Conservation (phyloP, 139 green algal genomes). For the Chlamydomonas incerta region DNA sequence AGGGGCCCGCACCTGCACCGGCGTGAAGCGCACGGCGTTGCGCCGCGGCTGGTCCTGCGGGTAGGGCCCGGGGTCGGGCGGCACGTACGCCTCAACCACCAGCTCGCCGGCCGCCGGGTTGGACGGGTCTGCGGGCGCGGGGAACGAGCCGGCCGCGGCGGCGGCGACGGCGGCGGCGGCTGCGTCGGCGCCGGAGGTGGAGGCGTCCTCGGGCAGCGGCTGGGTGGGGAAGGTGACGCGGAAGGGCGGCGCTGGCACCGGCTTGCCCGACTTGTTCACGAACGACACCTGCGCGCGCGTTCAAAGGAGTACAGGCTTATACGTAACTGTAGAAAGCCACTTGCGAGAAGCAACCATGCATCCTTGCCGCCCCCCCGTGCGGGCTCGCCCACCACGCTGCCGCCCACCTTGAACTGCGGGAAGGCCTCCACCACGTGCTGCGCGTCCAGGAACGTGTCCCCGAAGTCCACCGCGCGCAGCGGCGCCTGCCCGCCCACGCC, state of each 20-base stretch:
- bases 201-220: background rate
- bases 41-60: slow-evolving; percentile 82
- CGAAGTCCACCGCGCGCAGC: slow-evolving; percentile 82
- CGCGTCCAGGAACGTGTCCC: slow-evolving; percentile 96
- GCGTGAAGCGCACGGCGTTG: slow-evolving; percentile 96
- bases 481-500: slow-evolving; percentile 15
- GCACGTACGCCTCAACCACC: slow-evolving; percentile 82
- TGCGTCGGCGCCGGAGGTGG: background rate
- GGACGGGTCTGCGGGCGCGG: background rate
- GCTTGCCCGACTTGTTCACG: background rate
- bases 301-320: no score
- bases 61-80: slow-evolving; percentile 90
- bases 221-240: slow-evolving; percentile 83
- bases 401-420: slow-evolving; percentile 73
- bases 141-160: background rate
- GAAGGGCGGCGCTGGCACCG: slow-evolving; percentile 77
- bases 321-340: no score
- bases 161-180: background rate
- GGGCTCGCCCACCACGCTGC: no score
- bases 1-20: slow-evolving; percentile 81
- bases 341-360: no score
- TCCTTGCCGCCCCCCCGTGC: no score
- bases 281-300: slow-evolving; percentile 30
- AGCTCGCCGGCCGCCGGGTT: slow-evolving; percentile 47
- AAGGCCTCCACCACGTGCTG: slow-evolving; percentile 91